phyloP scores from a whole-genome alignment of 1,139 yeast species.

The Saccharomycopsis hybrid region DNA sequence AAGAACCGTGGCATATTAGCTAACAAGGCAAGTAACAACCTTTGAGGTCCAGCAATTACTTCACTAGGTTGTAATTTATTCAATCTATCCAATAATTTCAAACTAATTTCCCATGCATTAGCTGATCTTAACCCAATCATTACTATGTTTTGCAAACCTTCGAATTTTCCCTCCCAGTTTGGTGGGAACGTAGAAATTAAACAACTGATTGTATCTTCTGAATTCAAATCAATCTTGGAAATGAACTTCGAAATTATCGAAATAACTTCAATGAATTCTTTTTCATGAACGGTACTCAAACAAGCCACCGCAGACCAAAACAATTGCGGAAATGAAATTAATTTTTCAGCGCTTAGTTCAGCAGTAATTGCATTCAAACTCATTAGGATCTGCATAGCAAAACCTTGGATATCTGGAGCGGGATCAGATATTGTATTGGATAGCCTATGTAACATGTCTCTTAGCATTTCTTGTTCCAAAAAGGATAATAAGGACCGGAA shows the following conservation, averaged over 20 bases:
- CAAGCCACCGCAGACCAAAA: slow-evolving; percentile 98
- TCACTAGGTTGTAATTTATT: slow-evolving; percentile 65
- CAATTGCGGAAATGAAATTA: slow-evolving; percentile 84
- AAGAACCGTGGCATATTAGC: slow-evolving; percentile 80
- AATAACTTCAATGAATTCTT: slow-evolving; percentile 82
- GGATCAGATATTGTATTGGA: slow-evolving; percentile 92
- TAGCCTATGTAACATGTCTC: slow-evolving; percentile 88
- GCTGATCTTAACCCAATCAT: slow-evolving; percentile 80
- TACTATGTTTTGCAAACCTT: slow-evolving; percentile 75
- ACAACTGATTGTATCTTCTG: slow-evolving; percentile 80
- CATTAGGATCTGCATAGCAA: slow-evolving; percentile 95
- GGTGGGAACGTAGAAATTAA: slow-evolving; percentile 85
- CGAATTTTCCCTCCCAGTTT: slow-evolving; percentile 92
- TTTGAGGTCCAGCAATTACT: slow-evolving; percentile 65
- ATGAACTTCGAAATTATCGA: slow-evolving; percentile 78
- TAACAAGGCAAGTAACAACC: slow-evolving; percentile 65
- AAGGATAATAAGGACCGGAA: slow-evolving; percentile 76
- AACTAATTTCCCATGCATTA: slow-evolving; percentile 70
- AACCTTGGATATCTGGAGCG: slow-evolving; percentile 86
- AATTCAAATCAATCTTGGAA: slow-evolving; percentile 78
- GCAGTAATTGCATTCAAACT: slow-evolving; percentile 89
- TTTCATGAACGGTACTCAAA: slow-evolving; percentile 82
- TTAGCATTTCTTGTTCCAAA: slow-evolving; percentile 80
- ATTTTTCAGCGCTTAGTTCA: slow-evolving; percentile 67
- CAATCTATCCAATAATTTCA: slow-evolving; percentile 67